Evolutionary conservation across 2,329 filamentous ascomycete genomes (phyloP), one percentile per base, ranked within the genome.

Genomic region (Pleochaeta shiraiana): DNA sequence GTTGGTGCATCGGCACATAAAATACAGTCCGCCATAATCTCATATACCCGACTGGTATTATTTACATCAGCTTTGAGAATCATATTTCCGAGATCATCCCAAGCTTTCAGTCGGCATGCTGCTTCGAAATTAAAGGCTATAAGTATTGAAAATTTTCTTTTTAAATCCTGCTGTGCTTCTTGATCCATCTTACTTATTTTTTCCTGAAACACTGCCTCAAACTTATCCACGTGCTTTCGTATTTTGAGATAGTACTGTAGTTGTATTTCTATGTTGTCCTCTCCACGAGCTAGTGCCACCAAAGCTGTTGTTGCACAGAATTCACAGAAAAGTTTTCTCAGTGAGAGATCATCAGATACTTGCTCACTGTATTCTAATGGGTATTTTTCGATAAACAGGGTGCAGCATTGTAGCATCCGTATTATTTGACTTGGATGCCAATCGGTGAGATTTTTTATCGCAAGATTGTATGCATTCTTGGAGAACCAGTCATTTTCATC

Each of bases 401-500:
- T 74, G 66, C 81, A 84, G 31, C 76, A 75, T 4, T 71, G 73
- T 60, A 85, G 74, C 28, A 95, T 77, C 3, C 80, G 76, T 3
- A 84, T 71, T 0, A 85, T 76, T 61, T 78, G 73, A 5, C 73
- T 71, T 0, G 84, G 77, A 28, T 79, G 72, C 78, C 86, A 85
- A 0, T 65, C 67, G 2, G 80, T 77, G 68, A 79, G 79, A 65
- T 85, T 77, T 66, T 83, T 82, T 4, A 92, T 74, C 0, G 84
- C 85, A 6, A 90, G 73, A 68, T 93, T 95, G 76, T 95, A 95
- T 0, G 86, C 80, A 67, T 88, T 92, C 67, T 85, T 85, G 43
- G 85, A 86, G 72, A 95, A 91, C 90, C 90, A 95, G 68, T 91
- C 81, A 3, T 95, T 77, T 69, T 95, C 90, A 2, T 77, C 72